These are phyloP conservation scores for Populus tomentosa DNA, from an alignment of 441 rosid genomes.

Conservation along the genomic window DNA sequence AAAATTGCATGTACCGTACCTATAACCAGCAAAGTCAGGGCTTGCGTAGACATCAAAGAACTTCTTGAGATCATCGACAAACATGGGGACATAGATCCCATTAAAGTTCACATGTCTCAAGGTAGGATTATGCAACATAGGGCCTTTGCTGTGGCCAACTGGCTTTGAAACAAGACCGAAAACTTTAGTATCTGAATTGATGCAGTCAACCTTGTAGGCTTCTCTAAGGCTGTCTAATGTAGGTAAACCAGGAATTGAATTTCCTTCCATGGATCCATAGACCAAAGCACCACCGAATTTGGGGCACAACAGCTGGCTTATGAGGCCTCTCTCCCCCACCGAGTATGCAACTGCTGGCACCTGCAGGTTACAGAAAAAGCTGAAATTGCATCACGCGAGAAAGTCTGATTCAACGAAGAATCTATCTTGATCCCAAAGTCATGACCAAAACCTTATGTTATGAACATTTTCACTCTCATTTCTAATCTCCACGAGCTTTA, in stretches of 20 bases:
- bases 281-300: constrained; percentile 59
- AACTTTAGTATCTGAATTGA: constrained; percentile 49
- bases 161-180: constrained; percentile 62
- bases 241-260: constrained; percentile 55
- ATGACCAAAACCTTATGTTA: neutral
- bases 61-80: constrained; percentile 48
- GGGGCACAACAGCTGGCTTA: constrained; percentile 50
- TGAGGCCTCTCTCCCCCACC: constrained; percentile 58
- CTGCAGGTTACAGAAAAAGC: constrained; percentile 24
- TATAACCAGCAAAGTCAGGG: constrained; percentile 55
- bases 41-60: constrained; percentile 43
- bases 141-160: constrained; percentile 61
- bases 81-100: constrained; percentile 56
- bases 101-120: constrained; percentile 42
- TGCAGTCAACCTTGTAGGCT: constrained; percentile 40
- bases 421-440: neutral
- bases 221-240: constrained; percentile 41
- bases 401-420: neutral
- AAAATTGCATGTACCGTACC: constrained; percentile 25
- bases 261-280: constrained; percentile 47
- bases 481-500: too few species aligned
- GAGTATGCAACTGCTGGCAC: constrained; percentile 48
- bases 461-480: neutral
- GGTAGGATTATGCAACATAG: constrained; percentile 47
- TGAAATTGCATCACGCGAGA: neutral